Conservation (phyloP, 805 yeast genomes). For the Candida sakaeoensis region DNA sequence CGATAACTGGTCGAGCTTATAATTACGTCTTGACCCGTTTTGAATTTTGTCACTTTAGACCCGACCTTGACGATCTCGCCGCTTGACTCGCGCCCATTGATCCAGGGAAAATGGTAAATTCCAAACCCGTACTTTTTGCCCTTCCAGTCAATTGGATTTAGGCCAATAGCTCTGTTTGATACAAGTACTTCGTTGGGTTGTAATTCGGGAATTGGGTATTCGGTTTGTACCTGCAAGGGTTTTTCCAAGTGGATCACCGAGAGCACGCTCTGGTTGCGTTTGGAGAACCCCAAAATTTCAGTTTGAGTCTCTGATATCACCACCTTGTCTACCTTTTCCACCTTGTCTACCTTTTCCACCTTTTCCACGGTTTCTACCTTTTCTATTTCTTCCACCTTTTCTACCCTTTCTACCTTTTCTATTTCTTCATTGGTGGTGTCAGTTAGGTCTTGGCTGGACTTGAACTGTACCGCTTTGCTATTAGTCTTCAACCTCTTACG, state of each 20-base stretch:
- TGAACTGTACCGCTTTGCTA: background rate
- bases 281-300: slow-evolving; percentile 3
- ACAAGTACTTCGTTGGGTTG: slow-evolving; percentile 21
- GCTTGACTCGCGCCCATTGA: slow-evolving; percentile 46
- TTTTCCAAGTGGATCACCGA: slow-evolving; percentile 17
- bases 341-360: no score
- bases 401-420: no score
- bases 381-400: no score
- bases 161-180: slow-evolving; percentile 31
- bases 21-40: slow-evolving; percentile 36
- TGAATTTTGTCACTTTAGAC: slow-evolving; percentile 22
- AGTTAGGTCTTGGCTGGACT: slow-evolving; percentile 2
- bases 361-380: no score
- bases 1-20: slow-evolving; percentile 46
- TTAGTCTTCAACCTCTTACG: slow-evolving; percentile 1
- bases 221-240: slow-evolving; percentile 15
- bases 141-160: slow-evolving; percentile 51
- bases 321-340: no score
- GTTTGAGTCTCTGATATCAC: background rate
- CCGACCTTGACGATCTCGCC: slow-evolving; percentile 38
- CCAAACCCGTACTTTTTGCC: slow-evolving; percentile 44
- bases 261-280: slow-evolving; percentile 15
- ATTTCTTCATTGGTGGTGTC: no score
- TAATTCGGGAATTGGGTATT: slow-evolving; percentile 18
- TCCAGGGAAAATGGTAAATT: slow-evolving; percentile 47